Percentiles rank a stretch among this genome's conserved stretches.
Evolutionary conservation across 2,329 filamentous ascomycete genomes (phyloP).

Genomic region (Calonectria pseudoturangicola): DNA sequence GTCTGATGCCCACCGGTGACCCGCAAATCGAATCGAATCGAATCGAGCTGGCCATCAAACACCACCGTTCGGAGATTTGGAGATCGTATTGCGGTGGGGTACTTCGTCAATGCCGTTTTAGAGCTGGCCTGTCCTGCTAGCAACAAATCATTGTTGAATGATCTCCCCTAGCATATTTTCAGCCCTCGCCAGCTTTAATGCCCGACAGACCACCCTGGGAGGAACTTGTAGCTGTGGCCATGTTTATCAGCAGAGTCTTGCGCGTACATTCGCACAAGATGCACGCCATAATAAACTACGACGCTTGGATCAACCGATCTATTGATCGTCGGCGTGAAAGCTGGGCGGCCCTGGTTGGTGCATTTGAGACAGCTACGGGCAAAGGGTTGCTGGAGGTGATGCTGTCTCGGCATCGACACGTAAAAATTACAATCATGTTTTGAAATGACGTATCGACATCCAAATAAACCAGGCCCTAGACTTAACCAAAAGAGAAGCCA

Average conservation of each 20-base stretch:
- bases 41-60: background rate
- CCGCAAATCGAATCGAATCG: slow-evolving; percentile 19
- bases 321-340: slow-evolving; percentile 1
- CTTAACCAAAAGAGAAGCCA: slow-evolving; percentile 33
- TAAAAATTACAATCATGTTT: slow-evolving; percentile 36
- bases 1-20: background rate
- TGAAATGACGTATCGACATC: slow-evolving; percentile 47
- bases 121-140: background rate
- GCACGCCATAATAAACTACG: background rate
- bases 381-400: background rate
- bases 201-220: background rate
- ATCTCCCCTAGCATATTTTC: background rate
- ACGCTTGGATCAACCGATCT: slow-evolving; percentile 1
- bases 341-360: background rate
- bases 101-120: slow-evolving; percentile 6
- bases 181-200: slow-evolving; percentile 2
- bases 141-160: background rate
- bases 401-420: slow-evolving; percentile 30
- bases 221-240: background rate
- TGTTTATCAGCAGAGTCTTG: background rate
- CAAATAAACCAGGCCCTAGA: slow-evolving; percentile 41
- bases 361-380: slow-evolving; percentile 3
- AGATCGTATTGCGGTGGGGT: slow-evolving; percentile 4
- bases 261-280: slow-evolving; percentile 5
- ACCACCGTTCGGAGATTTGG: slow-evolving; percentile 14